Percentiles rank a stretch among this genome's conserved stretches.
Conservation (phyloP, 2,329 filamentous ascomycete genomes). For the Xylariaceae sp. region DNA sequence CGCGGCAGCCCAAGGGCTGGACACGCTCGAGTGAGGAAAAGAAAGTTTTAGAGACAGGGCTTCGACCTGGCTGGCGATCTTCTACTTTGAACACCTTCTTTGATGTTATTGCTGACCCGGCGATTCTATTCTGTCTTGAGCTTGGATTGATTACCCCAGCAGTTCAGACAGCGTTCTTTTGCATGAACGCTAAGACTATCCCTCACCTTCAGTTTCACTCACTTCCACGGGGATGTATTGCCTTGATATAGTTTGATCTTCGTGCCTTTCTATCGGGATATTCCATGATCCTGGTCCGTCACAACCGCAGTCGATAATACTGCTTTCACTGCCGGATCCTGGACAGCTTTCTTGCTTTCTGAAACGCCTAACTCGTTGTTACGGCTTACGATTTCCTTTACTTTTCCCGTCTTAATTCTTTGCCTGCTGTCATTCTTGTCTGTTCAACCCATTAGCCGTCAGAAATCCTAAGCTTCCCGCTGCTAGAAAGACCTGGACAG, state of each 20-base stretch:
- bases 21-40: slow-evolving; percentile 26
- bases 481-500: slow-evolving; percentile 1
- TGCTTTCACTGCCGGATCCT: slow-evolving; percentile 17
- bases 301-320: slow-evolving; percentile 27
- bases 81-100: not conserved
- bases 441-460: slow-evolving; percentile 9
- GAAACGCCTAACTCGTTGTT: slow-evolving; percentile 17
- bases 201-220: slow-evolving; percentile 21
- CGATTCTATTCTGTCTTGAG: not conserved
- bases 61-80: not conserved
- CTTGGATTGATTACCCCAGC: slow-evolving; percentile 7
- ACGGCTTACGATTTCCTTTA: slow-evolving; percentile 14
- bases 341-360: slow-evolving; percentile 3
- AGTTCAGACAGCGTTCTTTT: slow-evolving; percentile 32
- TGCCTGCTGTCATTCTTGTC: slow-evolving; percentile 11
- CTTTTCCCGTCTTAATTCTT: slow-evolving; percentile 12
- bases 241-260: slow-evolving; percentile 36
- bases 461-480: slow-evolving; percentile 3
- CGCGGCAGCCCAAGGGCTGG: slow-evolving; percentile 5
- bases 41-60: slow-evolving; percentile 26
- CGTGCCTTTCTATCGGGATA: slow-evolving; percentile 31
- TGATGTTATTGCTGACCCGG: not conserved
- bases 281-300: slow-evolving; percentile 25
- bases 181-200: slow-evolving; percentile 21
- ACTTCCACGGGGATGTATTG: slow-evolving; percentile 22